Evolutionary conservation across 1,284 basidiomycete genomes (phyloP).

Genomic region (Naganishia sp.): DNA sequence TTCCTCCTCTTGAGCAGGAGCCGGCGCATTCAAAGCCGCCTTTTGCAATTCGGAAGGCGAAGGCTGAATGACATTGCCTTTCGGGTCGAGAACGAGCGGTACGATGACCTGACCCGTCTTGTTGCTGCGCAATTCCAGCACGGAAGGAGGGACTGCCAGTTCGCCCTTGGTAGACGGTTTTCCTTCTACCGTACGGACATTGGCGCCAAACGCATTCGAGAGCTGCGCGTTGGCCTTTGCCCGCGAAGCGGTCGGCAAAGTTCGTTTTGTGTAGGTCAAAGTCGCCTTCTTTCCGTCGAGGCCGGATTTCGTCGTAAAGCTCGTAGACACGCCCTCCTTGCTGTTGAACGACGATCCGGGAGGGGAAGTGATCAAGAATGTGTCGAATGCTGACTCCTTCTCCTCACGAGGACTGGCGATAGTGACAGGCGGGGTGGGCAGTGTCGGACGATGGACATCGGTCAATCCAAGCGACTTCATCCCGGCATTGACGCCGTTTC

Average conservation of each 20-base stretch:
- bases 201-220: constrained; percentile 31
- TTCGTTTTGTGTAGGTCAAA: constrained; percentile 29
- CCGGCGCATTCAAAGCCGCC: constrained; percentile 28
- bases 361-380: constrained; percentile 30
- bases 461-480: constrained; percentile 28
- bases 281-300: constrained; percentile 22
- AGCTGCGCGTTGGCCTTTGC: constrained; percentile 13
- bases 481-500: constrained; percentile 21
- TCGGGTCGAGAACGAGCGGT: constrained; percentile 18
- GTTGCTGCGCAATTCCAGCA: constrained; percentile 25
- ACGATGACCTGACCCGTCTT: constrained; percentile 24
- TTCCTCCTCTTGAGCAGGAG: constrained; percentile 22
- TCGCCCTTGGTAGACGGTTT: constrained; percentile 19
- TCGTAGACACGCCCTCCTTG: constrained; percentile 23
- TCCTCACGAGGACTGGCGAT: constrained; percentile 17
- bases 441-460: constrained; percentile 8
- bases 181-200: constrained; percentile 12
- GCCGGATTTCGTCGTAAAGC: constrained; percentile 28
- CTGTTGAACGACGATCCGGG: constrained; percentile 28
- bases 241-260: constrained; percentile 11
- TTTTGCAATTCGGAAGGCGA: constrained; percentile 26
- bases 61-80: constrained; percentile 12
- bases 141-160: constrained; percentile 26
- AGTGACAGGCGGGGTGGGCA: constrained; percentile 18
- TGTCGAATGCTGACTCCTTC: constrained; percentile 32